phyloP scores from a whole-genome alignment of 768 basidiomycete genomes.

The Suillus americanus region DNA sequence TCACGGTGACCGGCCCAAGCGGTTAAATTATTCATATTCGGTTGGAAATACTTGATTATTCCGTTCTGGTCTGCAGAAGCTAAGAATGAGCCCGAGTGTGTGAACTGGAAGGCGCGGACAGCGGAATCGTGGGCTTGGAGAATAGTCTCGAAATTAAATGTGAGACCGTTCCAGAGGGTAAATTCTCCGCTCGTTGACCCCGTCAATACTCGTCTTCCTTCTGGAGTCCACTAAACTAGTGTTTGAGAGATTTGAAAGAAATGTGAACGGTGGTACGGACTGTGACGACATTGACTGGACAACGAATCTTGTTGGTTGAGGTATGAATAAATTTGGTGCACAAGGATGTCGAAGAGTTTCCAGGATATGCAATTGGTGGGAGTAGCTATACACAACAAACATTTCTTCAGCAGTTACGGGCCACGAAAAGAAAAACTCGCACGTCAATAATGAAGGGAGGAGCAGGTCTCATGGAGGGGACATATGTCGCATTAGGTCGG shows the following conservation, averaged over 20 bases:
- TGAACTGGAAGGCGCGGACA: constrained; percentile 86
- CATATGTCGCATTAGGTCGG: constrained; percentile 75
- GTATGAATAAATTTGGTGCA: constrained; percentile 98
- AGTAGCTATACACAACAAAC: constrained; percentile 61
- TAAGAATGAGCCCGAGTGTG: constrained; percentile 91
- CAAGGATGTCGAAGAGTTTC: constrained; percentile 88
- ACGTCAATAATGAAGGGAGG: constrained; percentile 91
- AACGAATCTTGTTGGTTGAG: constrained; percentile 97
- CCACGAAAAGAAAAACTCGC: constrained; percentile 30
- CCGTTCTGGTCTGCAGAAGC: constrained; percentile 92
- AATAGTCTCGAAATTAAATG: constrained; percentile 99
- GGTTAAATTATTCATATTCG: constrained; percentile 98
- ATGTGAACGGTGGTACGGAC: constrained; percentile 46
- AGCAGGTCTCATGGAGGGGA: constrained; percentile 77
- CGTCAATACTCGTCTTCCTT: constrained; percentile 88
- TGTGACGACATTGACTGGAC: constrained; percentile 93
- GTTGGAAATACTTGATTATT: constrained; percentile 97
- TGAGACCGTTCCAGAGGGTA: constrained; percentile 97
- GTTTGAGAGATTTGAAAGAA: constrained; percentile 3
- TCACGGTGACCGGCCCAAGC: constrained; percentile 95
- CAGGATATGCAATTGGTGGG: constrained; percentile 88
- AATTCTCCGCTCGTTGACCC: constrained; percentile 98
- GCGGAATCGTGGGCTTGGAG: constrained; percentile 98
- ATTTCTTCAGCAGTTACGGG: constrained; percentile 25
- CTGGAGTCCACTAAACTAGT: constrained; percentile 86